Base-by-base conservation (phyloP, 2,329 filamentous ascomycete genomes). In the Huntiella savannae region DNA sequence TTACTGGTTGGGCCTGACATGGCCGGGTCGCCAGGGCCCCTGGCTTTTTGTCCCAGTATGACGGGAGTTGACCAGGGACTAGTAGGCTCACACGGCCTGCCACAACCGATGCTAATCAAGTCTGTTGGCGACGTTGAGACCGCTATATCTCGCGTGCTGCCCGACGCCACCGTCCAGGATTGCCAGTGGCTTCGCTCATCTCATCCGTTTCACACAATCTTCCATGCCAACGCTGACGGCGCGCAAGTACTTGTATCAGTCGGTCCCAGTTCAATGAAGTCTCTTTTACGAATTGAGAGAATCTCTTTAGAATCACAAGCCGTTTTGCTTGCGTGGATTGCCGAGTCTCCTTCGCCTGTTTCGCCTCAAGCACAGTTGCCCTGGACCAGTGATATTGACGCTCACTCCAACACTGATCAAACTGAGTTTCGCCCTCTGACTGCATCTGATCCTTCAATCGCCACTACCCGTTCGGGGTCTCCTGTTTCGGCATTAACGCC, bases 111-210 rank as follows among this genome's bases (percentile, higher is more conserved):
- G 10, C 41, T 47, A 4, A 50, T 50, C 40, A 50, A 41, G 40
- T 50, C 48, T n/a, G n/a, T 47, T 7, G 15, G 40, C 45, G 48
- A 50, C 41, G 48, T 50, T 4, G 57, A 58, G 55, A 54, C 57
- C 16, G 56, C 62, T 43, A 57, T 68, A 50, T 57, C 53, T 50
- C 51, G 53, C 55, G 51, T 56, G 48, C 45, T 62, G 17, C 58
- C 60, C 39, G 53, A 57, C 44, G 52, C 56, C 33, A 55, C 53
- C 17, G 53, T 67, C 46, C 53, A 58, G 22, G 55, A 56, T 22
- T 50, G 45, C 36, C 48, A 41, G 40, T 47, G 48, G 48, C 48
- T 50, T 47, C 48, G 40, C 33, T 34, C 45, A 37, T 36, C 36
- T 38, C 44, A 50, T 32, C 45, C 44, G 12, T 50, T 50, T 12